phyloP scores from a whole-genome alignment of 495 filamentous ascomycete genomes.

The Clohesyomyces aquaticus region DNA sequence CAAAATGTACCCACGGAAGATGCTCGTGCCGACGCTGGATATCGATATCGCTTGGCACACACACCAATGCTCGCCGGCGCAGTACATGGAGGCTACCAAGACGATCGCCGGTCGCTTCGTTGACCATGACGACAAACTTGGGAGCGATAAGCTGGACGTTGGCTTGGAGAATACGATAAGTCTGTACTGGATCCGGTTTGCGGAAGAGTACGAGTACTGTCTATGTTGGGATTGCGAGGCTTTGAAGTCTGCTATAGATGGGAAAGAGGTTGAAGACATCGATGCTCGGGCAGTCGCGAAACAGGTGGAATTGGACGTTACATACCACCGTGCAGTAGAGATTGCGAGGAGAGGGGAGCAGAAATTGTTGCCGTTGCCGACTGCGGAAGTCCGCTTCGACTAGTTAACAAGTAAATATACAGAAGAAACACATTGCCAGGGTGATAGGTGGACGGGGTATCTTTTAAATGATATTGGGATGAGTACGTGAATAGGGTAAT shows the following conservation, averaged over 20 bases:
- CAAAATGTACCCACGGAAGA: slow-evolving; percentile 52
- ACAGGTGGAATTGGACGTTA: too few species aligned
- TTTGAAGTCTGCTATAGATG: neutral
- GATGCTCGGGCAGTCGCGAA: too few species aligned
- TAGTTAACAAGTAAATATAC: too few species aligned
- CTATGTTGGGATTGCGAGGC: neutral
- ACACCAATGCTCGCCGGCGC: slow-evolving; percentile 62
- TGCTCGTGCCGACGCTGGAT: slow-evolving; percentile 79
- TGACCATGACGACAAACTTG: neutral
- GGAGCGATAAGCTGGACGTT: neutral
- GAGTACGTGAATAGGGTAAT: too few species aligned
- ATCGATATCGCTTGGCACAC: slow-evolving; percentile 80
- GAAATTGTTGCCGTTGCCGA: too few species aligned
- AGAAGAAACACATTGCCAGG: too few species aligned
- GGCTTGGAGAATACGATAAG: neutral
- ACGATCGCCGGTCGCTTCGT: neutral
- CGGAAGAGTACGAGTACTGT: neutral
- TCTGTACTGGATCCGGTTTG: neutral
- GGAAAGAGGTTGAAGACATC: neutral
- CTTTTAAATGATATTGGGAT: too few species aligned
- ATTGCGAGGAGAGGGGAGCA: too few species aligned
- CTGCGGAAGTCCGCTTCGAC: too few species aligned
- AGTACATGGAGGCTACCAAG: slow-evolving; percentile 53
- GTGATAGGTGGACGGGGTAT: too few species aligned
- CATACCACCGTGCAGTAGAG: too few species aligned